Evolutionary conservation across 2,329 filamentous ascomycete genomes (phyloP), one percentile per base, ranked within the genome.

Genomic region (Clonostachys sp.): DNA sequence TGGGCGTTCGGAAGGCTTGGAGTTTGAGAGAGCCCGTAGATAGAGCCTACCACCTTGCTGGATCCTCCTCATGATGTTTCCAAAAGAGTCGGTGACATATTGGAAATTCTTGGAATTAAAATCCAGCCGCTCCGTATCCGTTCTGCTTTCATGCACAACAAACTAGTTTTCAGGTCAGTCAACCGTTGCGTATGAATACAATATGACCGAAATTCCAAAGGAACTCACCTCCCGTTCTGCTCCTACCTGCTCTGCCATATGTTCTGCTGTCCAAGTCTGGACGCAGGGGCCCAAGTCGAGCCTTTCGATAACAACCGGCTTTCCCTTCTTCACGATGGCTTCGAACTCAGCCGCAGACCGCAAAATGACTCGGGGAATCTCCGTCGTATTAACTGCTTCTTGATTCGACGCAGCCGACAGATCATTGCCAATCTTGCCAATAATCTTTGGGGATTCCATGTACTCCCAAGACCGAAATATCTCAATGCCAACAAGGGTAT

Each of bases 21-120:
- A 75, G 9, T 74, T 72, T 1, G 90, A 92, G 3, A 95, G 72
- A 3, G 89, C 83, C 24, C 91, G 84, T n/a, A 95, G 71, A 61
- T 95, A 96, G 35, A 91, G 69, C 50, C 77, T 78, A 39, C 75
- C 76, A 6, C 62, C 61, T 6, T 18, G 14, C 17, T 75, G 64
- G 16, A 83, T 78, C 45, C 78, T 75, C 34, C 78, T 63, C 45
- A 91, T 71, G 60, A 95, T 91, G 0, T 75, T 66, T 2, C 74
- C 77, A 55, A 95, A 89, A 3, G 70, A 59, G 52, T 84, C 83
- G 5, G 81, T 88, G 9, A 78, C 72, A 60, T 95, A 95, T 36
- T 71, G 68, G 60, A 95, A 95, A 63, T 95, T 95, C 65, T 95
- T 95, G 42, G 75, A 72, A 48, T 83, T 83, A 60, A 96, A 95